These are phyloP conservation scores for Scheffersomyces coipomensis DNA, from an alignment of 805 yeast species.

Conservation along the genomic window DNA sequence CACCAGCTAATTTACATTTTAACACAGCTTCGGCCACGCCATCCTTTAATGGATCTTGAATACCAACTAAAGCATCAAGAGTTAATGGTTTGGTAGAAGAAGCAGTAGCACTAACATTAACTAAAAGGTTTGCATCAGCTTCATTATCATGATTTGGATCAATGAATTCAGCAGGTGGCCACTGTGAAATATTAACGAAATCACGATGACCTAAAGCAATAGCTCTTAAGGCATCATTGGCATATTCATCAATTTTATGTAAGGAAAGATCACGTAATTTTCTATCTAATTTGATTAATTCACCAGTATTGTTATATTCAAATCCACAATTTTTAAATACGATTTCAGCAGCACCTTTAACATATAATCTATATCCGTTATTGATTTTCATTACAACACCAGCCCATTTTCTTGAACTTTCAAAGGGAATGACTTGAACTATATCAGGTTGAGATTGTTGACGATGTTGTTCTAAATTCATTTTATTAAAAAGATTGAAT, in stretches of 20 bases:
- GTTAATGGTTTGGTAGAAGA: slow-evolving; percentile 33
- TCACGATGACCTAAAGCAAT: slow-evolving; percentile 85
- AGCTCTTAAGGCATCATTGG: slow-evolving; percentile 81
- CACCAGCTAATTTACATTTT: slow-evolving; percentile 88
- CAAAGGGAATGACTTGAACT: slow-evolving; percentile 83
- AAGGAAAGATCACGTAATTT: slow-evolving; percentile 23
- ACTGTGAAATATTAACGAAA: slow-evolving; percentile 42
- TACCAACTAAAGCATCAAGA: slow-evolving; percentile 80
- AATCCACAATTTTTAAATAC: slow-evolving; percentile 60
- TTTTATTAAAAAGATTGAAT: slow-evolving; percentile 44
- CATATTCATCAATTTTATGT: slow-evolving; percentile 51
- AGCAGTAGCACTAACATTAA: slow-evolving; percentile 18
- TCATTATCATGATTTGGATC: slow-evolving; percentile 15
- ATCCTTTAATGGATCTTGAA: slow-evolving; percentile 88
- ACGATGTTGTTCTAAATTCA: slow-evolving; percentile 44
- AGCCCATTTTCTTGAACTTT: slow-evolving; percentile 90
- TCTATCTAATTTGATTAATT: slow-evolving; percentile 27
- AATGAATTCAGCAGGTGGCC: slow-evolving; percentile 67
- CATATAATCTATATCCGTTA: slow-evolving; percentile 55
- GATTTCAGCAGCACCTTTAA: slow-evolving; percentile 96
- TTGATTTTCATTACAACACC: slow-evolving; percentile 64
- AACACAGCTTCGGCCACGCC: slow-evolving; percentile 90
- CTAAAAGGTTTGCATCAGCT: slow-evolving; percentile 26
- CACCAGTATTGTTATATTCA: slow-evolving; percentile 24
- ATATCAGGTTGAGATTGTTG: slow-evolving; percentile 26